phyloP scores from a whole-genome alignment of 2,329 filamentous ascomycete species.

The Fusarium sterilihyphosum region DNA sequence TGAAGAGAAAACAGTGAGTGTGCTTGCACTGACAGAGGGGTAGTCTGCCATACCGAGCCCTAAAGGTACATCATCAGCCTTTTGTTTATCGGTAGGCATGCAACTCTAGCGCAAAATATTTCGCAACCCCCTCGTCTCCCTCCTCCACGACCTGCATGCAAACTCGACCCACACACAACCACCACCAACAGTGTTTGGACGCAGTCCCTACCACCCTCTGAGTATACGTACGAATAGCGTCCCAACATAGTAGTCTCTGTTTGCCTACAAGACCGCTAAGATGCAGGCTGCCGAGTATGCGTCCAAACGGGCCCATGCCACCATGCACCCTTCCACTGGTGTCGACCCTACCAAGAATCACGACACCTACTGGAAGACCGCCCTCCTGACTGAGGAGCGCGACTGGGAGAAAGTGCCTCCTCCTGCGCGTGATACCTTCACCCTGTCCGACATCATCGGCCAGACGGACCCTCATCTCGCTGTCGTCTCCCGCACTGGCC shows the following conservation, averaged over 20 bases:
- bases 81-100: background rate
- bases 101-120: background rate
- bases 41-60: accelerated
- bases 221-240: background rate
- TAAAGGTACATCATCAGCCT: no score
- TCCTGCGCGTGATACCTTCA: background rate
- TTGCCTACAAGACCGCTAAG: background rate
- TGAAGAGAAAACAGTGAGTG: no score
- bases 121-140: background rate
- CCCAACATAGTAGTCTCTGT: background rate
- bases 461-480: background rate
- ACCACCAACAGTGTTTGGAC: background rate
- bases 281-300: background rate
- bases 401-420: background rate
- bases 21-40: background rate
- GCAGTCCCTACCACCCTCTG: background rate
- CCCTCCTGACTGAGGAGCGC: background rate
- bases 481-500: background rate
- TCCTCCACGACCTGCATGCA: background rate
- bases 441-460: background rate
- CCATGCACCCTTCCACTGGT: background rate
- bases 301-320: background rate
- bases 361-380: background rate
- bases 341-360: background rate
- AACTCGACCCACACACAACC: background rate